Conservation (phyloP, 2,329 filamentous ascomycete species). For the Verticillium zaregamsianum region DNA sequence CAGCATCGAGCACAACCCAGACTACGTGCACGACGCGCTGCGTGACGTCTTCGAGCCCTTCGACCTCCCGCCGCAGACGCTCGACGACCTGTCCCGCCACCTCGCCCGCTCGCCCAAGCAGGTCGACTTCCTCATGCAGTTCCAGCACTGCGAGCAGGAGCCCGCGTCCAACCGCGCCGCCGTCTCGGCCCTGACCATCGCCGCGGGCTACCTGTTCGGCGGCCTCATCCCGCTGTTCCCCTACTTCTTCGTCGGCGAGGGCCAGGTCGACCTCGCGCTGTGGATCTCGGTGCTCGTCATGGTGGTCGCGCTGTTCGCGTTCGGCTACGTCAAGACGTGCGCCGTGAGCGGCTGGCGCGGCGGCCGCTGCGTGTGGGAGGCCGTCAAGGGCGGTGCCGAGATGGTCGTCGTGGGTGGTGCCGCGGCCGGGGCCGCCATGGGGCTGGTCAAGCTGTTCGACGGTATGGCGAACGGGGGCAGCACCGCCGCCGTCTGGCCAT, state of each 20-base stretch:
- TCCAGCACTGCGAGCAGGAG: conserved; percentile 46
- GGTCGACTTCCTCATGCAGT: conserved; percentile 59
- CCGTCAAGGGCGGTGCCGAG: conserved; percentile 26
- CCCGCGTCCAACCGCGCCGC: conserved; percentile 38
- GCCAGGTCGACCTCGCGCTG: conserved; percentile 42
- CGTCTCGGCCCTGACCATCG: conserved; percentile 61
- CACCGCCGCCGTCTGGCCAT: neutral
- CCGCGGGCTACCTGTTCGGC: conserved; percentile 65
- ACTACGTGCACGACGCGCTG: conserved; percentile 31
- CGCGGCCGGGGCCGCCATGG: conserved; percentile 33
- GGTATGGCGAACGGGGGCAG: conserved; percentile 5
- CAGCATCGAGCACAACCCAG: conserved; percentile 38
- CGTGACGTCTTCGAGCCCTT: conserved; percentile 48
- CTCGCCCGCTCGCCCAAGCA: conserved; percentile 28
- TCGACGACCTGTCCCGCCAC: conserved; percentile 12
- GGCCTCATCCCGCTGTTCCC: conserved; percentile 68
- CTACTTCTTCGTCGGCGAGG: conserved; percentile 53
- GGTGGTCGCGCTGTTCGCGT: conserved; percentile 54
- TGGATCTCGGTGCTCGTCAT: conserved; percentile 58
- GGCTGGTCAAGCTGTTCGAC: conserved; percentile 23
- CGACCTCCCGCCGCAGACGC: conserved; percentile 32
- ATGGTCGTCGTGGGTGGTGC: conserved; percentile 35
- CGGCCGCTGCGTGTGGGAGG: conserved; percentile 11
- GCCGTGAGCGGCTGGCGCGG: conserved; percentile 26
- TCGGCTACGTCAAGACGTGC: conserved; percentile 63